Conservation (phyloP, 1,284 basidiomycete species). For the Tetrapyrgos nigripes region DNA sequence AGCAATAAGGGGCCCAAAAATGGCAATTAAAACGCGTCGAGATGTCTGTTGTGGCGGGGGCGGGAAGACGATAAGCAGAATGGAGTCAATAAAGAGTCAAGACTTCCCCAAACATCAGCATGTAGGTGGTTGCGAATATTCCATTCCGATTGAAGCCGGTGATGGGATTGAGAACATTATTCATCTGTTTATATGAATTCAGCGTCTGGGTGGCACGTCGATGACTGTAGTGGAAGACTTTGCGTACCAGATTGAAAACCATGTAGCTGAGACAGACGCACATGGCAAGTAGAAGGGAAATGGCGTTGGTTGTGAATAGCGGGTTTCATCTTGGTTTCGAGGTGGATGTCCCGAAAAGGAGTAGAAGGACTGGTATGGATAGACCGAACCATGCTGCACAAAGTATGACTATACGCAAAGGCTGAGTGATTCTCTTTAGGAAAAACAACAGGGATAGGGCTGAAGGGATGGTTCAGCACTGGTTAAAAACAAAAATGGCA, state of each 20-base stretch:
- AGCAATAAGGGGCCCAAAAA: not conserved
- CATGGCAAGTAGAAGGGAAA: not conserved
- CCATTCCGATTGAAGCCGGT: not conserved
- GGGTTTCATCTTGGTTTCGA: not conserved
- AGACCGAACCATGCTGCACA: slow-evolving; percentile 1
- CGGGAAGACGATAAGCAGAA: not conserved
- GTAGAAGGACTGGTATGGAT: not conserved
- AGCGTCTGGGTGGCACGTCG: no score
- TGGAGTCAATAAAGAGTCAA: slow-evolving; percentile 6
- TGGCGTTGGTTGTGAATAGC: not conserved
- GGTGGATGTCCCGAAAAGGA: not conserved
- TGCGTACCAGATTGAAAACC: not conserved
- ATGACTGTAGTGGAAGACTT: not conserved
- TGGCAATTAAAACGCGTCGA: not conserved
- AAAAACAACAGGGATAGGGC: no score
- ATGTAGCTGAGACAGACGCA: not conserved
- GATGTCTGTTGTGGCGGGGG: not conserved
- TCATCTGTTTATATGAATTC: no score
- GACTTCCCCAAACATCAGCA: not conserved
- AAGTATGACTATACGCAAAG: no score
- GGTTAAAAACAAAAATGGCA: no score
- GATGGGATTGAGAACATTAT: not conserved
- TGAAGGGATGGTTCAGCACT: no score
- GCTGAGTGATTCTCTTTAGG: no score
- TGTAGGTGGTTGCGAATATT: not conserved